Evolutionary conservation across 306 rosid species (phyloP).

Genomic region (Castanea sativa): DNA sequence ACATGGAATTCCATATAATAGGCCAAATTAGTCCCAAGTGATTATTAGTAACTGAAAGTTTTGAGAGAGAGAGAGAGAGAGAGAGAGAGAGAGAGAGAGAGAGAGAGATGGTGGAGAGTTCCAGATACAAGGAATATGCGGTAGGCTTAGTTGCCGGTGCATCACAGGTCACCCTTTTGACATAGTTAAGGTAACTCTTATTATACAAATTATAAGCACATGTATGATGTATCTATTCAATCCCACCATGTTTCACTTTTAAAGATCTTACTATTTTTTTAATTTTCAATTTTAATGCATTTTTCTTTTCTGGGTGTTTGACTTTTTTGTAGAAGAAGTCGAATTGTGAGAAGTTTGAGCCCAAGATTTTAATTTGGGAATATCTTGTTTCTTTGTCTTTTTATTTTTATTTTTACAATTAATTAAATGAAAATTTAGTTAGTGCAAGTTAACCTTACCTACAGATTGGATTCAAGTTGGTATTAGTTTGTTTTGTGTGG

Average conservation of each 20-base stretch:
- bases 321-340: not conserved
- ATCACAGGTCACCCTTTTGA: slow-evolving; percentile 56
- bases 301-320: not conserved
- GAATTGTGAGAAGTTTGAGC: not conserved
- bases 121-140: slow-evolving; percentile 58
- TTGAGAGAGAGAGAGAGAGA: too few relatives aligned
- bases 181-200: slow-evolving; percentile 48
- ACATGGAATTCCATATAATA: not conserved
- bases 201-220: not conserved
- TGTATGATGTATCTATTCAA: not conserved
- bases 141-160: slow-evolving; percentile 67
- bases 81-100: slow-evolving; percentile 11
- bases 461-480: not conserved
- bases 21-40: not conserved
- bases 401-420: not conserved
- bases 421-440: not conserved
- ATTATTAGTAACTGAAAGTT: not conserved
- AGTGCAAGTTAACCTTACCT: not conserved
- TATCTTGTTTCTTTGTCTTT: not conserved
- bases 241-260: not conserved
- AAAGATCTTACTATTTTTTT: not conserved
- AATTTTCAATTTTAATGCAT: not conserved
- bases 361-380: not conserved
- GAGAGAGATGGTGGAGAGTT: slow-evolving; percentile 48
- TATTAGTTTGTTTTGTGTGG: not conserved